Percentiles rank a stretch among this genome's conserved stretches.
phyloP scores from a whole-genome alignment of 176 grass and related monocot genomes.

The Panicum miliaceum region DNA sequence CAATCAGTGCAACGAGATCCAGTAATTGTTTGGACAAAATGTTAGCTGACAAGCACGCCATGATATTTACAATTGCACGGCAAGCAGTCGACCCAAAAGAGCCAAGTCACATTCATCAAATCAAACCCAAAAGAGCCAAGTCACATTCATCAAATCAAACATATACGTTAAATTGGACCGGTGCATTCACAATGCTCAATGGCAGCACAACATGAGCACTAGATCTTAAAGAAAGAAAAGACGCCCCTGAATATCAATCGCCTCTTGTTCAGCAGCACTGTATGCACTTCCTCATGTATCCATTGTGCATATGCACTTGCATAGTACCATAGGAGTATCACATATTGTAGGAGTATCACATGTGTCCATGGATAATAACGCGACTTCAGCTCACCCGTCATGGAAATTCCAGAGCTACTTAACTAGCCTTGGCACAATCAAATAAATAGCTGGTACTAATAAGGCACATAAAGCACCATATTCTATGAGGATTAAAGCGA shows the following conservation, averaged over 20 bases:
- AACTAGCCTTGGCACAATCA: background rate
- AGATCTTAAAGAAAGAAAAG: background rate
- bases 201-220: background rate
- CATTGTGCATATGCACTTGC: background rate
- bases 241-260: no score
- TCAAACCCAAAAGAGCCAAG: background rate
- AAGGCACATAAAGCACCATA: background rate
- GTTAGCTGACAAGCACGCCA: background rate
- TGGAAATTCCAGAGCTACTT: background rate
- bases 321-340: background rate
- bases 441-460: conserved; percentile 12
- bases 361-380: background rate
- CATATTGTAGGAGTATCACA: background rate
- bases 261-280: background rate
- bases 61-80: background rate
- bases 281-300: background rate
- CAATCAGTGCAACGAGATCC: background rate
- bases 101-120: background rate
- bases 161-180: background rate
- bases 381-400: background rate
- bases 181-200: background rate
- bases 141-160: background rate
- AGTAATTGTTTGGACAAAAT: background rate
- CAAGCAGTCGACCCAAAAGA: background rate
- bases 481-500: background rate